Evolutionary conservation across 73 alveolate genomes (phyloP), one percentile per base, ranked within the genome.

Genomic region (Symbiodinium pilosum): DNA sequence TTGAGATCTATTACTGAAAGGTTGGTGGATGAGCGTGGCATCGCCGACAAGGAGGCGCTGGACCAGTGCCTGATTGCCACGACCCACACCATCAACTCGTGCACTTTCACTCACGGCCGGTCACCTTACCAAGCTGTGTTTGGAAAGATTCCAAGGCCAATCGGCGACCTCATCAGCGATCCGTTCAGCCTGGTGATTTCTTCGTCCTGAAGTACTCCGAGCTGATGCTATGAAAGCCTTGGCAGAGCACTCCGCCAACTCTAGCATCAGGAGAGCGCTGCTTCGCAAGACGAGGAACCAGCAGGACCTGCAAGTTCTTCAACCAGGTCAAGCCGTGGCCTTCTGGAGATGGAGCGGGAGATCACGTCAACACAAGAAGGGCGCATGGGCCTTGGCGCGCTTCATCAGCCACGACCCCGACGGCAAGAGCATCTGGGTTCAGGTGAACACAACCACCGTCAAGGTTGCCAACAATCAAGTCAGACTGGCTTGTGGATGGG

Each of bases 281-380:
- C 28, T 84, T 42, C 0, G 92, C 18, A 84, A 84, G 73, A 84
- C 92, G 16, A 39, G 42, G 1, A 14, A 41, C 9, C 92, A 84
- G 34, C 30, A 28, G 0, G 92, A 86, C 36, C 36, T 51, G 39
- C 54, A 43, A 69, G 18, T 32, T 7, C 83, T 86, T 0, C 52
- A 47, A 32, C 93, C 93, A 0, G 93, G 93, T 0, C 93, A 86
- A 18, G 36, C 93, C 34, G 52, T 86, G 47, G 83, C 93, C 3
- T 86, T 42, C 30, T 84, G 92, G 92, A 41, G 92, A 14, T n/a
- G 36, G 73, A 84, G 92, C 54, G 92, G 52, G 44, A 20, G 54
- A 30, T n/a, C 92, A 5, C 51, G 92, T 30, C 92, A 84, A 24
- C 92, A 84, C 92, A 84, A 84, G n/a, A 28, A n/a, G 32, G 92